Evolutionary conservation across 164 flowering plant species (phyloP).

Genomic region (Litsea cubeba): DNA sequence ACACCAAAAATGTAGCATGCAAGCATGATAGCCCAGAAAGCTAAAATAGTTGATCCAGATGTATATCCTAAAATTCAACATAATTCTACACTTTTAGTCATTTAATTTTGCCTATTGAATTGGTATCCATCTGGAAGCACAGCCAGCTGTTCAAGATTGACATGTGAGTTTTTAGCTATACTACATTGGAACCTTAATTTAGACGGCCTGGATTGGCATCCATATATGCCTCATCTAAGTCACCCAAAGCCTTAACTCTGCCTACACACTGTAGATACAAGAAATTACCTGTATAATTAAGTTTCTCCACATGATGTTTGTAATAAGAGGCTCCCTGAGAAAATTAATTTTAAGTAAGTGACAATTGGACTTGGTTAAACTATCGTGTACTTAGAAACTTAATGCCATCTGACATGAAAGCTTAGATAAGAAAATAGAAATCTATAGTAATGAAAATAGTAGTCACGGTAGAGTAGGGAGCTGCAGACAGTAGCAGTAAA

Average conservation of each 20-base stretch:
- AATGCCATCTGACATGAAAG: too few relatives aligned
- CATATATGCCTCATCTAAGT: background rate
- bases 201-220: background rate
- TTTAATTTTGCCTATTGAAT: background rate
- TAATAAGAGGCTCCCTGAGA: constrained; percentile 82
- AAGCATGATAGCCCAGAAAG: background rate
- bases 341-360: constrained; percentile 3
- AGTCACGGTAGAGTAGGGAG: too few relatives aligned
- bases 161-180: background rate
- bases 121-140: background rate
- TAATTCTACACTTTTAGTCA: background rate
- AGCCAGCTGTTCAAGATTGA: background rate
- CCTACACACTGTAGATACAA: too few relatives aligned
- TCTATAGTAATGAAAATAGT: too few relatives aligned
- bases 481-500: too few relatives aligned
- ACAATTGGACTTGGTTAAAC: background rate
- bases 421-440: too few relatives aligned
- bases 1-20: too few relatives aligned
- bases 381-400: too few relatives aligned
- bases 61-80: background rate
- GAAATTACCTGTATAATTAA: constrained; percentile 25
- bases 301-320: constrained; percentile 99
- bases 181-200: background rate
- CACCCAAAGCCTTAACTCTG: background rate
- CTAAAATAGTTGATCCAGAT: background rate